phyloP scores from a whole-genome alignment of 2,329 filamentous ascomycete species.

The Exophiala oligosperma region DNA sequence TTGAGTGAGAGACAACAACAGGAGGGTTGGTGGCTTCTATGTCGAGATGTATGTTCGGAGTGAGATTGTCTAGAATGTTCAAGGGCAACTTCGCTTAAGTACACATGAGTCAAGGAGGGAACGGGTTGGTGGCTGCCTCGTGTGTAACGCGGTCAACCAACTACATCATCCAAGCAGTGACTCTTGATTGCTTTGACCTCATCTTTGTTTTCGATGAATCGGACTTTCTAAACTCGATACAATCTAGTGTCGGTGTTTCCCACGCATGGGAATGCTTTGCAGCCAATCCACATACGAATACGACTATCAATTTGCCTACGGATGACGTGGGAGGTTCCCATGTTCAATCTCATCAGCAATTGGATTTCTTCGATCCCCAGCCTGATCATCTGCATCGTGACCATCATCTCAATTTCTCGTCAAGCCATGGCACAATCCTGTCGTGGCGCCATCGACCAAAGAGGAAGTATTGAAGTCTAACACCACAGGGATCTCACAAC shows the following conservation, averaged over 20 bases:
- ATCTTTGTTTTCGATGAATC: not conserved
- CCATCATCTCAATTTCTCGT: not conserved
- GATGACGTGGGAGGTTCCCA: not conserved
- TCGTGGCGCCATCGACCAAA: not conserved
- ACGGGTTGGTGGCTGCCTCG: conserved; percentile 3
- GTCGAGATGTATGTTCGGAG: not conserved
- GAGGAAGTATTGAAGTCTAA: not conserved
- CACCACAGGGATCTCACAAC: conserved; percentile 1
- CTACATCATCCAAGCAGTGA: conserved; percentile 3
- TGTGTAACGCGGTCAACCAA: conserved; percentile 3
- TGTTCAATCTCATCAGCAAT: not conserved
- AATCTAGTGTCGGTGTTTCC: not conserved
- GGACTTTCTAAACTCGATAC: not conserved
- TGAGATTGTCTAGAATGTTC: conserved; percentile 15
- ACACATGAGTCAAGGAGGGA: not conserved
- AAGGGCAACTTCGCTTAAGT: not conserved
- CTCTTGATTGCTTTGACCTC: not conserved
- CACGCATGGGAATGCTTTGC: not conserved
- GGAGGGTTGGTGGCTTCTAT: not conserved
- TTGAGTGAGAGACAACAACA: no score
- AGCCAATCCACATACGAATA: not conserved
- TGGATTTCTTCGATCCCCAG: not conserved
- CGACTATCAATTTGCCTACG: no score
- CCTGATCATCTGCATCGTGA: not conserved
- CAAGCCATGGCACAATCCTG: not conserved